phyloP scores from a whole-genome alignment of 805 yeast genomes.

The Yarrowia sp. region DNA sequence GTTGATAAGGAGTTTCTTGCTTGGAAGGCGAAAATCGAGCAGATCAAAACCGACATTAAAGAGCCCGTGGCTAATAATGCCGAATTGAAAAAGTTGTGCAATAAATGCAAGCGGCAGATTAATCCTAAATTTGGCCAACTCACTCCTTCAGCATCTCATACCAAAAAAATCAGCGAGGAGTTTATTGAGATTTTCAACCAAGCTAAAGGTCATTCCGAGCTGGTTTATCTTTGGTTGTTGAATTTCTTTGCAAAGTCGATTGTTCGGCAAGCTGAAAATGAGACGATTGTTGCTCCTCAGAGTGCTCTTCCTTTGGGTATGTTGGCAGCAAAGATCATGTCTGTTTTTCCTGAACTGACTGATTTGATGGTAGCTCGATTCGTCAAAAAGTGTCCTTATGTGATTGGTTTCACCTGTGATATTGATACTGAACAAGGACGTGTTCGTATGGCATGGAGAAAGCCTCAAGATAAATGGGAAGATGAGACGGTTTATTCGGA shows the following conservation, averaged over 20 bases:
- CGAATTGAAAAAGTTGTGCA: constrained; percentile 13
- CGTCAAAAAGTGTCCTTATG: constrained; percentile 85
- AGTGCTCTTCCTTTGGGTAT: constrained; percentile 78
- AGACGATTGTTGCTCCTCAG: constrained; percentile 73
- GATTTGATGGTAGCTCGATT: constrained; percentile 71
- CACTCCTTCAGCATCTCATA: constrained; percentile 66
- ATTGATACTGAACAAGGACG: constrained; percentile 83
- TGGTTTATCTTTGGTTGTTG: constrained; percentile 69
- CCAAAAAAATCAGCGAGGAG: constrained; percentile 46
- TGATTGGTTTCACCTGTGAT: constrained; percentile 75
- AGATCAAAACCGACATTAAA: constrained; percentile 61
- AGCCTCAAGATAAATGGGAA: constrained; percentile 46
- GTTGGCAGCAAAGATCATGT: constrained; percentile 55
- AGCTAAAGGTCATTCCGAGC: constrained; percentile 45
- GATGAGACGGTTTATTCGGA: constrained; percentile 73
- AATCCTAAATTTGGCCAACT: constrained; percentile 91
- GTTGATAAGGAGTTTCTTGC: constrained; percentile 35
- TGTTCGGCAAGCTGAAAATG: constrained; percentile 90
- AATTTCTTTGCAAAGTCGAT: constrained; percentile 83
- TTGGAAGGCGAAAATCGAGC: constrained; percentile 39
- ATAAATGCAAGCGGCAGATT: constrained; percentile 65
- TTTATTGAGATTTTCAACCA: constrained; percentile 50
- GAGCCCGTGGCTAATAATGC: constrained; percentile 46
- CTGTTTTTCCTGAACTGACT: constrained; percentile 51
- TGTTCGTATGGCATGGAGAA: constrained; percentile 81